These are phyloP conservation scores for Spergularia marina DNA, from an alignment of 148 eudicot genomes.

Conservation along the genomic window DNA sequence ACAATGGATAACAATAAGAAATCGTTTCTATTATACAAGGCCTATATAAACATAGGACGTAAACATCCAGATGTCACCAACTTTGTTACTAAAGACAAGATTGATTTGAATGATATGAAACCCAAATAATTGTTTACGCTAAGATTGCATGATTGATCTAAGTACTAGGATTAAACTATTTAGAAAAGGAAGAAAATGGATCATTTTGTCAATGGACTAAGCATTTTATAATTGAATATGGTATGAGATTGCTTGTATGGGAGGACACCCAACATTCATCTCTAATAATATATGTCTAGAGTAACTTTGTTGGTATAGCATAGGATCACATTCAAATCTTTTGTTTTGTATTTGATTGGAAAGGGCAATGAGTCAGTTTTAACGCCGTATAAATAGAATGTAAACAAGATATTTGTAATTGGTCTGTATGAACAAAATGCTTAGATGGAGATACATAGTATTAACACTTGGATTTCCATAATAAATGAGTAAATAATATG, in stretches of 20 bases:
- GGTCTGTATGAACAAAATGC: not conserved
- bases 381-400: no score
- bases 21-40: not conserved
- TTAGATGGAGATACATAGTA: not conserved
- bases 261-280: conserved; percentile 13
- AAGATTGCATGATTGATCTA: conserved; percentile 28
- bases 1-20: conserved; percentile 19
- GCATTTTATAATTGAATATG: not conserved
- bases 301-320: conserved; percentile 8
- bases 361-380: no score
- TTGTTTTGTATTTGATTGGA: not conserved
- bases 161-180: conserved; percentile 4
- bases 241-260: conserved; percentile 28
- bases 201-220: conserved; percentile 34
- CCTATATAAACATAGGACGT: conserved; percentile 21
- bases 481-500: conserved; percentile 5
- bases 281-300: not conserved
- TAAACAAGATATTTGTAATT: not conserved
- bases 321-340: conserved; percentile 1
- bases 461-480: not conserved
- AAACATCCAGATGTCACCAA: conserved; percentile 20
- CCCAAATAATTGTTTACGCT: conserved; percentile 12
- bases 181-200: conserved; percentile 19
- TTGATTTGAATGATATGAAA: not conserved
- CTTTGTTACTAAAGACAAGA: conserved; percentile 8